Evolutionary conservation across 495 filamentous ascomycete species (phyloP).

Genomic region (Podospora tetraspora): DNA sequence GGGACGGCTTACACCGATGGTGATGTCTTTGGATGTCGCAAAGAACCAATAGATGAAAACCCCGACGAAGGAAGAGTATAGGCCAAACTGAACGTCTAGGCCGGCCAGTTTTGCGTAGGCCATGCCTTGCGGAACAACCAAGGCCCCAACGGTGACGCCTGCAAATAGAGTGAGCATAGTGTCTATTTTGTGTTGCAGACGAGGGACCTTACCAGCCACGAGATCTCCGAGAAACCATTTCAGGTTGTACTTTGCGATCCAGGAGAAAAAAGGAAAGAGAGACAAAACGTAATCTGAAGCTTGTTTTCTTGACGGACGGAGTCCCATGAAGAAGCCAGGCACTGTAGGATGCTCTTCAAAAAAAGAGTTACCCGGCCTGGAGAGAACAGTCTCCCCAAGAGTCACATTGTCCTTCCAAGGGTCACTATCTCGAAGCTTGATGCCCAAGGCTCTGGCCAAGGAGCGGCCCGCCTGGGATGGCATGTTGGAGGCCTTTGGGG

Average conservation of each 20-base stretch:
- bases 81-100: slow-evolving; percentile 72
- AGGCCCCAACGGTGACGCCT: slow-evolving; percentile 91
- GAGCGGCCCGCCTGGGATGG: slow-evolving; percentile 58
- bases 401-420: slow-evolving; percentile 53
- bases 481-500: slow-evolving; percentile 12
- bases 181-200: background rate
- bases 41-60: slow-evolving; percentile 98
- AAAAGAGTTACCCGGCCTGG: slow-evolving; percentile 70
- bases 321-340: slow-evolving; percentile 61
- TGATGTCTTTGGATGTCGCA: slow-evolving; percentile 98
- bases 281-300: slow-evolving; percentile 55
- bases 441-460: slow-evolving; percentile 76
- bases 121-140: slow-evolving; percentile 97
- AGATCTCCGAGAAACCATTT: slow-evolving; percentile 87
- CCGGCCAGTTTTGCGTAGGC: slow-evolving; percentile 86
- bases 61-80: slow-evolving; percentile 98
- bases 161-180: slow-evolving; percentile 15
- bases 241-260: slow-evolving; percentile 83
- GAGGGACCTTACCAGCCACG: slow-evolving; percentile 65
- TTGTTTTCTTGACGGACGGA: slow-evolving; percentile 53
- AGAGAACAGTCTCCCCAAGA: slow-evolving; percentile 74
- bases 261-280: slow-evolving; percentile 81
- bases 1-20: slow-evolving; percentile 73
- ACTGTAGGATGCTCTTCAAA: slow-evolving; percentile 76
- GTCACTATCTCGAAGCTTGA: slow-evolving; percentile 69